Base-by-base conservation (phyloP, 345 rosid species). In the Viola odorata region DNA sequence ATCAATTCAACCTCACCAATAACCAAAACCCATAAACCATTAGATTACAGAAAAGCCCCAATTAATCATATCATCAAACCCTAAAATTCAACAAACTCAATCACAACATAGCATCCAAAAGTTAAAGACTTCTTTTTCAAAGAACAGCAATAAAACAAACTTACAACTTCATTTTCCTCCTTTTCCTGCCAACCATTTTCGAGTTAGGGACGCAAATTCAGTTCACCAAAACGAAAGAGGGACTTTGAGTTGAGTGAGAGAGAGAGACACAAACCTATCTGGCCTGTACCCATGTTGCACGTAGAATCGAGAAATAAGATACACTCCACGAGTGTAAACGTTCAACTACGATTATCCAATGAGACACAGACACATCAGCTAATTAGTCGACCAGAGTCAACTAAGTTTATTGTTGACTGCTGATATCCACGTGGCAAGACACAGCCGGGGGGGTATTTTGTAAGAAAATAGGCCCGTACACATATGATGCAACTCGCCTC, bases 141-240 rank as follows among this genome's bases (percentile, higher is more conserved):
- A 16, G 12, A 14, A 41, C 1, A 13, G 23, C 12, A 13, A 41
- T 4, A 7, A 65, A 63, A 60, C 39, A 7, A 10, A 73, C 86
- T 74, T 52, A 82, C 86, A 51, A 68, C 60, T 76, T 76, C 32
- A 76, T 60, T 64, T 76, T 78, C 57, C 79, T 78, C 58, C 75
- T 72, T 80, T 57, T 78, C 61, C 63, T 72, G 3, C 75, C 77
- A 50, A 67, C 76, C 83, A 82, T 82, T 58, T 37, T 38, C 50
- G 10, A 45, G 37, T 14, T 7, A 45, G 58, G 48, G 32, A 23
- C 1, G 32, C 32, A 51, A 37, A 53, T 17, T 45, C 15, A 39
- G 23, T 53, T 6, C 32, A 23, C 1, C 32, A 23, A 23, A 23
- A 23, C 2, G 32, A 23, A 23, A 23, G 32, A 23, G 32, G 2